phyloP scores from a whole-genome alignment of 164 flowering plant genomes.

The Dillenia suffruticosa region DNA sequence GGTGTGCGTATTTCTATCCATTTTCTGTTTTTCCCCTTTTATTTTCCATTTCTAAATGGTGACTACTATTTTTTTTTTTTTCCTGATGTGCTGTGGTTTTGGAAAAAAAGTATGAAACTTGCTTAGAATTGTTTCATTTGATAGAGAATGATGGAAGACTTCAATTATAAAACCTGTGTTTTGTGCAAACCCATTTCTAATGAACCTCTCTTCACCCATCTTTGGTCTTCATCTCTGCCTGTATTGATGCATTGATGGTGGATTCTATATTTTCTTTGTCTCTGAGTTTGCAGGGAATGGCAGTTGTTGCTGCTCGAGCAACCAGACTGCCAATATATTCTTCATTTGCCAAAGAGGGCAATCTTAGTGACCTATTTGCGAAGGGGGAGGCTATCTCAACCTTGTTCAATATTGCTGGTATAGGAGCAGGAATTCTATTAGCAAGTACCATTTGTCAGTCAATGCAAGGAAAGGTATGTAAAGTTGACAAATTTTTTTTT shows the following conservation, averaged over 20 bases:
- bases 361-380: constrained; percentile 93
- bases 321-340: constrained; percentile 94
- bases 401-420: constrained; percentile 78
- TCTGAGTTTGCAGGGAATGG: constrained; percentile 73
- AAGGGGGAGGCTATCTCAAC: constrained; percentile 99
- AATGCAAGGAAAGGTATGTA: constrained; percentile 85
- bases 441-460: constrained; percentile 94
- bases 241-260: background rate
- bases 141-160: too few relatives aligned
- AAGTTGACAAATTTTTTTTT: background rate
- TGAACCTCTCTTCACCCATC: background rate
- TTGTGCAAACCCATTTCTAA: background rate
- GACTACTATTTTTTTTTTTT: background rate
- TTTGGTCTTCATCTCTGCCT: background rate
- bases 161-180: too few relatives aligned
- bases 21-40: background rate
- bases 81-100: background rate
- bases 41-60: too few relatives aligned
- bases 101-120: background rate
- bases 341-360: constrained; percentile 98
- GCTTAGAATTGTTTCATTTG: background rate
- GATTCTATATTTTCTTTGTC: background rate
- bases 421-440: constrained; percentile 80
- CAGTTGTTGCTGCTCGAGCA: constrained; percentile 97
- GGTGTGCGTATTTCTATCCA: constrained; percentile 34